Percentiles rank a stretch among this genome's conserved stretches.
These are phyloP conservation scores for Eucalyptus urophylla DNA, from an alignment of 345 rosid species.

Conservation along the genomic window DNA sequence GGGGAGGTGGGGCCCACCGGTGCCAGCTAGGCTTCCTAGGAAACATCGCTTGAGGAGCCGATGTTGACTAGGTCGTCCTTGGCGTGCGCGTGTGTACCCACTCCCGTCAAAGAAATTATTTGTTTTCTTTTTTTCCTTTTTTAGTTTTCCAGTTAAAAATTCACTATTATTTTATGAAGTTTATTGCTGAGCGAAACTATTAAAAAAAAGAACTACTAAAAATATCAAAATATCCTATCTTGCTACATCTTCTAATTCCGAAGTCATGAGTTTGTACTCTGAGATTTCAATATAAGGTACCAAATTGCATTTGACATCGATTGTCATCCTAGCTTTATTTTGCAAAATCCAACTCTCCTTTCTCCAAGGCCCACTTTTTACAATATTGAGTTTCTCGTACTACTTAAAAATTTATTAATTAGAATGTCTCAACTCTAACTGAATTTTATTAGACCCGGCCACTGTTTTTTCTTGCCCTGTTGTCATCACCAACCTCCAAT, in stretches of 20 bases:
- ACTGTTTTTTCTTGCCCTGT: rapidly evolving
- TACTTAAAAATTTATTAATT: neutral
- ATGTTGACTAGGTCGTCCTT: neutral
- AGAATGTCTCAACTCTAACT: rapidly evolving
- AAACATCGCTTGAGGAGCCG: neutral
- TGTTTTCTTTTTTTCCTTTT: neutral
- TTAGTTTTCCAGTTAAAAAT: neutral
- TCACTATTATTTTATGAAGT: neutral
- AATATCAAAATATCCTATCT: neutral
- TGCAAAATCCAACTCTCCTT: neutral
- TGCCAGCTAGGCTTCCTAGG: neutral
- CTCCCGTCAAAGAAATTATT: neutral
- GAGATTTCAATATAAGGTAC: neutral
- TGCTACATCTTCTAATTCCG: neutral
- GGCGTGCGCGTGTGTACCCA: neutral
- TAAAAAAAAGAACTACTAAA: neutral
- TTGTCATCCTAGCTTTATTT: neutral
- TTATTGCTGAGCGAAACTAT: neutral
- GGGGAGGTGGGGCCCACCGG: neutral
- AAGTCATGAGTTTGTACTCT: neutral
- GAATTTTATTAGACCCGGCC: neutral
- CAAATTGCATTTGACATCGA: neutral
- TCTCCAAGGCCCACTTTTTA: rapidly evolving
- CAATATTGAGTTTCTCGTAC: neutral
- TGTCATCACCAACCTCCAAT: neutral